Evolutionary conservation across 2,329 filamentous ascomycete genomes (phyloP).

Genomic region (Pseudogymnoascus pannorum): DNA sequence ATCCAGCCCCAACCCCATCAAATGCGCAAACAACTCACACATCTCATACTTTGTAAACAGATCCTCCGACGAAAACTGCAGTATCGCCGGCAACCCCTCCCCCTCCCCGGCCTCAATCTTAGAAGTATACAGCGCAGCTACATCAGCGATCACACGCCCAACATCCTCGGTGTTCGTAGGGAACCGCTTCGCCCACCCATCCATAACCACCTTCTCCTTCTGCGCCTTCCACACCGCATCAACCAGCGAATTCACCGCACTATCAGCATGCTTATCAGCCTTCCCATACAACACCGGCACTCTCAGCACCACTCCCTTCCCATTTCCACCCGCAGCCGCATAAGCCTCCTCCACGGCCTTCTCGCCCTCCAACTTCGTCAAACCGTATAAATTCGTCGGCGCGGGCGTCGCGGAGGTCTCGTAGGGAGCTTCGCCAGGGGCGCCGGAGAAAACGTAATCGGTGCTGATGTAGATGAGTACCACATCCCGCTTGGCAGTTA

Average conservation of each 20-base stretch:
- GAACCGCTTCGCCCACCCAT: conserved; percentile 78
- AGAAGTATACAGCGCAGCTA: conserved; percentile 37
- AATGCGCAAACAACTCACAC: conserved; percentile 67
- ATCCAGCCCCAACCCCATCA: conserved; percentile 66
- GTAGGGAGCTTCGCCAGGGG: conserved; percentile 77
- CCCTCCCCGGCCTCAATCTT: background rate
- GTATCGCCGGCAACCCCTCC: conserved; percentile 51
- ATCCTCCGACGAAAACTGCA: conserved; percentile 86
- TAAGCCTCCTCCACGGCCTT: conserved; percentile 61
- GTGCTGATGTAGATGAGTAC: conserved; percentile 74
- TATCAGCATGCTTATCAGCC: conserved; percentile 64
- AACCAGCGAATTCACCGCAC: conserved; percentile 75
- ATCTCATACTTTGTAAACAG: conserved; percentile 87
- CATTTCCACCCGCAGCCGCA: conserved; percentile 39
- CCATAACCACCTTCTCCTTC: conserved; percentile 61
- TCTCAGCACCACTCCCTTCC: conserved; percentile 61
- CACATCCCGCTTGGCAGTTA: conserved; percentile 54
- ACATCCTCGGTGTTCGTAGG: conserved; percentile 88
- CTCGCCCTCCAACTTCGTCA: conserved; percentile 66
- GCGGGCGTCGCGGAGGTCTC: conserved; percentile 52
- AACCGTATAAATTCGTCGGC: conserved; percentile 74
- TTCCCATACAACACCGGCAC: conserved; percentile 81
- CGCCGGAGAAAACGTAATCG: conserved; percentile 72
- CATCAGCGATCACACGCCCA: conserved; percentile 60
- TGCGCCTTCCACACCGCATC: conserved; percentile 70